Evolutionary conservation across 2,329 filamentous ascomycete genomes (phyloP), one percentile per base, ranked within the genome.

Genomic region (Juglanconis oblonga): DNA sequence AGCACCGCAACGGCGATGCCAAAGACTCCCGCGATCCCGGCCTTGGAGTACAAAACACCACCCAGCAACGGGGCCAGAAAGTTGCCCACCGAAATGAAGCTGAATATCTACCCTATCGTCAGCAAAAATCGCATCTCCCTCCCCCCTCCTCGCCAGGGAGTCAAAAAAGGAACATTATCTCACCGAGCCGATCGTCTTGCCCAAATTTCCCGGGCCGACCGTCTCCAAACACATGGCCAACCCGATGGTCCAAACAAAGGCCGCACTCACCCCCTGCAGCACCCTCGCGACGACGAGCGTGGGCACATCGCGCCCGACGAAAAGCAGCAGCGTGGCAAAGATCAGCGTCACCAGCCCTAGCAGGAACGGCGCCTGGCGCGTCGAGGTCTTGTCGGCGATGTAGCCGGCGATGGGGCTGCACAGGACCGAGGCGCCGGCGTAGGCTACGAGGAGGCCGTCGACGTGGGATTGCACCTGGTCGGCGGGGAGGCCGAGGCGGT

Each of bases 201-300:
- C 86, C 42, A 88, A 68, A 51, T 84, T 82, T 53, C 81, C 74
- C 2, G 70, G 67, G 1, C 71, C 71, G 74, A 87, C 84, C 0
- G 84, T 85, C 67, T 87, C 85, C 5, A 85, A 72, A 44, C 84
- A 76, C 61, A 88, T 74, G 1, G 85, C 82, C 10, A 87, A 71
- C 0, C 84, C 82, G 9, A 84, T 79, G 0, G 82, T 85, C 79
- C 84, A 86, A 0, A 87, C 84, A 36, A 86, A 76, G 0, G 81
- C 83, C 6, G 77, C 82, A 58, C 81, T 83, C 24, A 81, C 72
- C 1, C 85, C 85, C 66, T 87, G 85, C 1, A 87, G 70, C 0
- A 85, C 67, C 36, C 85, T 76, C 5, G 83, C 84, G 42, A 81
- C 61, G 1, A 80, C 70, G 14, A 87, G 73, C 1, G 81, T 72